Conservation (phyloP, 345 rosid genomes). For the Bruguiera sexangula region DNA sequence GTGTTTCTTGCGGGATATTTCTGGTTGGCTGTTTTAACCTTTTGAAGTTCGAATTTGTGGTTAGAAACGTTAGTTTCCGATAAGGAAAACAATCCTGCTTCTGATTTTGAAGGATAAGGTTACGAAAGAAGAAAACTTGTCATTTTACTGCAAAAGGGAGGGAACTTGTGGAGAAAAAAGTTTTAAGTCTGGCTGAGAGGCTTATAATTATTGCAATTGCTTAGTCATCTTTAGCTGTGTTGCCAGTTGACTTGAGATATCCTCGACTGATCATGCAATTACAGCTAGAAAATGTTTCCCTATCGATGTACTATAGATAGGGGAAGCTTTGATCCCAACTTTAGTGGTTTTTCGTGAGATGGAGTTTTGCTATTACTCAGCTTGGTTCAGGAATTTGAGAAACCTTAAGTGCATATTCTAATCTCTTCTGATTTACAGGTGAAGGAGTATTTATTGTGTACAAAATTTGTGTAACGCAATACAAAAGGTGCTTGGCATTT, state of each 20-base stretch:
- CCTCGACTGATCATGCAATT: background rate
- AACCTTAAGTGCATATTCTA: background rate
- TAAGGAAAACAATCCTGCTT: conserved; percentile 16
- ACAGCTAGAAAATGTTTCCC: background rate
- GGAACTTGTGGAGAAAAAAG: conserved; percentile 9
- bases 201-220: background rate
- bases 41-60: conserved; percentile 6
- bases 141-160: background rate
- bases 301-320: background rate
- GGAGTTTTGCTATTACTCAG: background rate
- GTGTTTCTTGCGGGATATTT: background rate
- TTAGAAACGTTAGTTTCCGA: conserved; percentile 1
- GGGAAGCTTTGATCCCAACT: conserved; percentile 8
- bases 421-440: conserved; percentile 34
- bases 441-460: conserved; percentile 14
- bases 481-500: conserved; percentile 6
- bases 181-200: conserved; percentile 1
- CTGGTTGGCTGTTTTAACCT: background rate
- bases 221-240: background rate
- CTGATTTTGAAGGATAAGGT: conserved; percentile 13
- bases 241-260: background rate
- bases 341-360: background rate
- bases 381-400: background rate
- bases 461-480: conserved; percentile 11
- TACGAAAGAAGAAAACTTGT: background rate